These are phyloP conservation scores for Acacia pycnantha DNA, from an alignment of 331 rosid genomes.

Conservation along the genomic window DNA sequence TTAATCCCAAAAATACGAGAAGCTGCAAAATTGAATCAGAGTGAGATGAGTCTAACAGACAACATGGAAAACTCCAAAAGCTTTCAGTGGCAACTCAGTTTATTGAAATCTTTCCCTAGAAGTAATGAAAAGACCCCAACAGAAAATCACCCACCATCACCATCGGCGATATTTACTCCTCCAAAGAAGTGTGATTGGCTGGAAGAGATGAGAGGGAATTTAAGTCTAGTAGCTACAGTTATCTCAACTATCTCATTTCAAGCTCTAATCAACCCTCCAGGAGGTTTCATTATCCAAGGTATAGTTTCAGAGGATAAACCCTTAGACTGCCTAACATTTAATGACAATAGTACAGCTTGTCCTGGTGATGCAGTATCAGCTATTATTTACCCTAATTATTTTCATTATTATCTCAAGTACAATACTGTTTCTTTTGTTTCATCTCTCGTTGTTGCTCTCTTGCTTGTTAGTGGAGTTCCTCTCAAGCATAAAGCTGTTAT, in stretches of 20 bases:
- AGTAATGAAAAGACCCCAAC: not conserved
- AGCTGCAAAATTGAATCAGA: not conserved
- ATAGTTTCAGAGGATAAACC: too few relatives aligned
- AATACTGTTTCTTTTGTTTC: not conserved
- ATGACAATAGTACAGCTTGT: not conserved
- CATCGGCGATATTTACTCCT: not conserved
- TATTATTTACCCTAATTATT: not conserved
- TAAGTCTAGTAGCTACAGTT: not conserved
- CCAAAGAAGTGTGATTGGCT: not conserved
- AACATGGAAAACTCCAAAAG: not conserved
- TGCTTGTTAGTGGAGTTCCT: not conserved
- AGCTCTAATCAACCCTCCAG: not conserved
- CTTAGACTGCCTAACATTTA: too few relatives aligned
- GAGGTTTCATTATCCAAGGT: not conserved
- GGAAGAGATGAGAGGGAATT: not conserved
- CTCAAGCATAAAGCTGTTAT: not conserved
- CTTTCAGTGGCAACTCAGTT: not conserved
- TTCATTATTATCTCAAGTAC: not conserved
- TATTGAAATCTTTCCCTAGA: not conserved
- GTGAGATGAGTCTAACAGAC: not conserved
- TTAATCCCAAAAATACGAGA: not conserved
- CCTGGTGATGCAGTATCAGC: not conserved
- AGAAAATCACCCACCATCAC: not conserved
- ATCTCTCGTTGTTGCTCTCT: not conserved
- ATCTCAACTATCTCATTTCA: not conserved